Base-by-base conservation (phyloP, 176 grass and related monocot genomes). In the Thalia dealbata region DNA sequence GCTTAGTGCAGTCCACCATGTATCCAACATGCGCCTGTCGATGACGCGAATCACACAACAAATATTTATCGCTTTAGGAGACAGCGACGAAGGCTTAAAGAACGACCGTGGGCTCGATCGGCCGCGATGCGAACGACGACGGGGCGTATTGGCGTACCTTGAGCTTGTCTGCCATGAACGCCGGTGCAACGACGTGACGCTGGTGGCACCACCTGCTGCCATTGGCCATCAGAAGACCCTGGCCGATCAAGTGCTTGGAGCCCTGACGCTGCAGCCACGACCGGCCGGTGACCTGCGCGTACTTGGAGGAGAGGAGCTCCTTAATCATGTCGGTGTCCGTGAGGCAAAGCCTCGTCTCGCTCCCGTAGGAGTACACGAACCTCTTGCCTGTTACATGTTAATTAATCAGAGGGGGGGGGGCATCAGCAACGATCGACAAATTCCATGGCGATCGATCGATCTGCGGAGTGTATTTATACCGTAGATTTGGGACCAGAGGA, bases 131-230 rank as follows among this genome's bases (percentile, higher is more conserved):
- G n/a, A n/a, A n/a, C 10, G 11, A 7, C 11, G 45, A 48, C 11
- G 45, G 45, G 10, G 45, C 43, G 11, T 9, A 16, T 9, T 48
- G 10, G 4, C 48, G 42, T 66, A 89, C 92, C 84, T 91, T 99
- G 51, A 99, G 87, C 74, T 86, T 92, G 70, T 99, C 95, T 4
- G 90, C 79, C 95, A 93, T 99, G 95, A 99, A 93, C 10, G 83
- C 87, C n/a, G 95, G 95, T 71, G 90, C 90, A 50, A 93, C 85
- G 75, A 88, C 79, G 78, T 88, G 95, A 27, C 95, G 95, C 66
- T 99, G 95, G 90, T 99, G 89, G 48, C 82, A 86, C 95, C 95
- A 99, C 6, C 61, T 78, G 58, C 81, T 63, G 55, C 95, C 90
- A 74, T 93, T 99, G 9, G 95, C 95, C 95, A 99, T 99, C 70